phyloP scores from a whole-genome alignment of 1,284 basidiomycete species.

The Boletellus deceptivus region DNA sequence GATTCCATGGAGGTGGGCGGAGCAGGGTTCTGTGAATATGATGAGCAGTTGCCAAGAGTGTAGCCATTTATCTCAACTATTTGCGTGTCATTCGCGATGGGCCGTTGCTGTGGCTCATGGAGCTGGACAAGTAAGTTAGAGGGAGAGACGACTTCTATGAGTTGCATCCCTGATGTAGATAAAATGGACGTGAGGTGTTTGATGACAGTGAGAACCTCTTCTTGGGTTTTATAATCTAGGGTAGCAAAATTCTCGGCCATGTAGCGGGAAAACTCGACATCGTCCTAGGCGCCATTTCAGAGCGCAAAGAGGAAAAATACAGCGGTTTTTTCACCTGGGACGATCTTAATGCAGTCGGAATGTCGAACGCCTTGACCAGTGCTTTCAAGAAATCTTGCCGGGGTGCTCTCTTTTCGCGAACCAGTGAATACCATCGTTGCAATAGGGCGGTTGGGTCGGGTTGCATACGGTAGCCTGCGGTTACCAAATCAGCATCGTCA shows the following conservation, averaged over 20 bases:
- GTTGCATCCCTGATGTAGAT: constrained; percentile 82
- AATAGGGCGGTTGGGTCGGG: constrained; percentile 69
- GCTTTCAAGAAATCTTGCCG: constrained; percentile 87
- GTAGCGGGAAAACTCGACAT: constrained; percentile 83
- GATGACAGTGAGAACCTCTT: constrained; percentile 87
- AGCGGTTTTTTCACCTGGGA: constrained; percentile 40
- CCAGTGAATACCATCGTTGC: constrained; percentile 86
- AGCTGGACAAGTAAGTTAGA: constrained; percentile 65
- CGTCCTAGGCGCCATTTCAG: constrained; percentile 50
- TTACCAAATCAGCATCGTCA: not conserved
- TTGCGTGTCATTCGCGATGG: constrained; percentile 10
- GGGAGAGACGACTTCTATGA: constrained; percentile 68
- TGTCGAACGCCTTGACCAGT: constrained; percentile 78
- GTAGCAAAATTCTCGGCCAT: constrained; percentile 92
- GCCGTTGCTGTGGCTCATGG: constrained; percentile 35
- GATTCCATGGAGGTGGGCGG: constrained; percentile 7
- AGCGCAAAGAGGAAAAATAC: not conserved
- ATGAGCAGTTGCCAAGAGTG: constrained; percentile 3
- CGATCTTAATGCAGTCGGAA: constrained; percentile 43
- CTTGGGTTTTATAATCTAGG: constrained; percentile 92
- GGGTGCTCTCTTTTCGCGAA: constrained; percentile 84
- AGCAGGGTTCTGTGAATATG: constrained; percentile 5
- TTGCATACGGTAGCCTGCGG: constrained; percentile 62
- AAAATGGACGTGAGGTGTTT: constrained; percentile 78
- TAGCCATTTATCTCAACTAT: not conserved